These are phyloP conservation scores for Selaginella tamariscina DNA, from an alignment of 75 land plant genomes.

Conservation along the genomic window DNA sequence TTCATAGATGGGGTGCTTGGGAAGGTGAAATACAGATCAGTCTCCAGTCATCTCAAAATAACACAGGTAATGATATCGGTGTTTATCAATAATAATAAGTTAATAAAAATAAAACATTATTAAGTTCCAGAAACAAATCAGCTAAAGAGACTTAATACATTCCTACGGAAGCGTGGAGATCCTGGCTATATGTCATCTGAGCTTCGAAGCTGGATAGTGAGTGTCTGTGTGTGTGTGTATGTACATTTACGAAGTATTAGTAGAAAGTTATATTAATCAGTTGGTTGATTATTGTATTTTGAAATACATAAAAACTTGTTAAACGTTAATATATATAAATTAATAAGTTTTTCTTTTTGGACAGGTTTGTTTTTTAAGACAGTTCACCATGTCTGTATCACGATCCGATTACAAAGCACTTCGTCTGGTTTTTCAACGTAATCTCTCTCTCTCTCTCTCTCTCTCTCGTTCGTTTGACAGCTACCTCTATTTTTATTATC, in stretches of 20 bases:
- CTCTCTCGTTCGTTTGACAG: no score
- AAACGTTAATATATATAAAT: no score
- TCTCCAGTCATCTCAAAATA: no score
- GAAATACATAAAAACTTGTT: no score
- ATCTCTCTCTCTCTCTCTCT: no score
- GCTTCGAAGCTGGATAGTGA: slow-evolving; percentile 5
- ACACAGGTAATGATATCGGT: neutral
- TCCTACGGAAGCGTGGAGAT: slow-evolving; percentile 14
- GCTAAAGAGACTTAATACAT: slow-evolving; percentile 11
- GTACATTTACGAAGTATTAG: no score
- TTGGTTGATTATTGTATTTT: no score
- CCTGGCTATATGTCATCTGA: neutral
- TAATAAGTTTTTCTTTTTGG: slow-evolving; percentile 8
- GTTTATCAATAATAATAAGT: neutral
- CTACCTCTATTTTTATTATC: no score
- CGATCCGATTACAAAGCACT: neutral
- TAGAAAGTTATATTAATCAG: no score
- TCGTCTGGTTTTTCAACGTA: neutral
- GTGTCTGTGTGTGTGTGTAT: neutral
- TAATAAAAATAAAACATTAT: neutral
- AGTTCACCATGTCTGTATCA: neutral
- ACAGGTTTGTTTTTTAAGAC: neutral
- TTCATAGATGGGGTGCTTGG: slow-evolving; percentile 16
- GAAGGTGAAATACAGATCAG: slow-evolving; percentile 13
- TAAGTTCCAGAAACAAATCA: neutral